Base-by-base conservation (phyloP, 495 filamentous ascomycete genomes). In the Amphirosellinia nigrospora region DNA sequence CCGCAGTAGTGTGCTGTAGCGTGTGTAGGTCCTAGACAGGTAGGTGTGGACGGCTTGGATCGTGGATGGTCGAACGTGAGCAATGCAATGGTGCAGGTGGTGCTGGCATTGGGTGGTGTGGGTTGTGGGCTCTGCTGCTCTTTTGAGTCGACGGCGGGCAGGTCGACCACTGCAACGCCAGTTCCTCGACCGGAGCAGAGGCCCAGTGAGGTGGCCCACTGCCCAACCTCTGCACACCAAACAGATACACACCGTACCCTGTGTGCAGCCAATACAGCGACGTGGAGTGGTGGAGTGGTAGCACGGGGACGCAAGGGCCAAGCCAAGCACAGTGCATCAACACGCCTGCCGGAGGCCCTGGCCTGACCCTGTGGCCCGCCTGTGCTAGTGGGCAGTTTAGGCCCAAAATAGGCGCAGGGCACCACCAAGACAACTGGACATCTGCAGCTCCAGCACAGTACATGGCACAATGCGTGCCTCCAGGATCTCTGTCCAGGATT, bases 251-350 rank as follows among this genome's bases (percentile, higher is more conserved):
- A 32, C 50, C 50, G 21, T 19, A n/a, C 1, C 26, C 28, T 53
- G 50, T 30, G 50, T 53, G 10, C 50, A 53, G 50, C 50, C 50
- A 53, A 30, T 30, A 39, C 30, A 58, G 55, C 55, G 19, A 36
- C 55, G 32, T 10, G 55, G 16, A n/a, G 55, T 36, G 55, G 55
- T 58, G 8, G 55, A 16, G 38, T 32, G 19, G 28, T 36, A 7
- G 34, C 34, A 36, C 34, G 34, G 34, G 34, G 3, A 38, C 43
- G 30, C 16, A 53, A 53, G 36, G 64, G 28, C 64, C 50, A 45
- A 48, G 50, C 32, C 36, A 43, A 2, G 36, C 52, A 67, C 64
- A 58, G 64, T 67, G 64, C 52, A 67, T 67, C 53, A 67, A 67
- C 30, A 4, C 9, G 16, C 6, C 0, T 3, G 32, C 13, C n/a